A percentile compares a stretch with the other conserved stretches of the same genome.
These are phyloP conservation scores for Cryptococcus sp. DNA, from an alignment of 1,284 basidiomycete species.

Conservation along the genomic window DNA sequence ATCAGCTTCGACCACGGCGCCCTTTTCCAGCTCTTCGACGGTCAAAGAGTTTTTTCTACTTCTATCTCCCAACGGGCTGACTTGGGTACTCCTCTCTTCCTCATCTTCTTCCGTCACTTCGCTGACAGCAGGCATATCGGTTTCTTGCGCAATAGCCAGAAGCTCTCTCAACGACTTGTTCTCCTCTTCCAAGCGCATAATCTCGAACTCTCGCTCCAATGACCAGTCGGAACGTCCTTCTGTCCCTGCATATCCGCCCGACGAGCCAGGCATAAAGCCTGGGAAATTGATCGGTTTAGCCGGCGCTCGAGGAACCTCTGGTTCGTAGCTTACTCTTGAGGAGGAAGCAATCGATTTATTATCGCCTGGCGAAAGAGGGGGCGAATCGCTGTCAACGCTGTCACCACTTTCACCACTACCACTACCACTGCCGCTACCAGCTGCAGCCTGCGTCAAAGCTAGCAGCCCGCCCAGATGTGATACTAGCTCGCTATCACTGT, in stretches of 20 bases:
- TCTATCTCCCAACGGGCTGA: conserved; percentile 1
- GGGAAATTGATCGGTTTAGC: conserved; percentile 28
- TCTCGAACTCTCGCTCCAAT: conserved; percentile 77
- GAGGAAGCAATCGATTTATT: not conserved
- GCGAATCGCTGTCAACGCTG: not conserved
- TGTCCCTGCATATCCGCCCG: conserved; percentile 48
- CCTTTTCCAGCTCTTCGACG: conserved; percentile 43
- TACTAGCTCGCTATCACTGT: conserved; percentile 39
- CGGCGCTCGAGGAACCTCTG: conserved; percentile 16
- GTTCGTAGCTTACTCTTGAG: conserved; percentile 5
- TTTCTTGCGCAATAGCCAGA: conserved; percentile 62
- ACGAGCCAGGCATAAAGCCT: conserved; percentile 39
- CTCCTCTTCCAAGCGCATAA: conserved; percentile 73
- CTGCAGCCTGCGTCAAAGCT: conserved; percentile 9
- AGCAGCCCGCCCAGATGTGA: conserved; percentile 24
- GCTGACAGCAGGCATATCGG: conserved; percentile 1
- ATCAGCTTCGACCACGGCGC: conserved; percentile 39
- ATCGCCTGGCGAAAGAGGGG: conserved; percentile 14
- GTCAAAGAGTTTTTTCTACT: conserved; percentile 41
- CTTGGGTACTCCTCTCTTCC: conserved; percentile 11
- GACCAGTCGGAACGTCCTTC: conserved; percentile 70
- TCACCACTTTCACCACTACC: not conserved
- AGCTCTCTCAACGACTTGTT: conserved; percentile 73
- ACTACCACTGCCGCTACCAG: not conserved
- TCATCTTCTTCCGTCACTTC: conserved; percentile 11